phyloP scores from a whole-genome alignment of 345 rosid species.

The Syzygium jambos region DNA sequence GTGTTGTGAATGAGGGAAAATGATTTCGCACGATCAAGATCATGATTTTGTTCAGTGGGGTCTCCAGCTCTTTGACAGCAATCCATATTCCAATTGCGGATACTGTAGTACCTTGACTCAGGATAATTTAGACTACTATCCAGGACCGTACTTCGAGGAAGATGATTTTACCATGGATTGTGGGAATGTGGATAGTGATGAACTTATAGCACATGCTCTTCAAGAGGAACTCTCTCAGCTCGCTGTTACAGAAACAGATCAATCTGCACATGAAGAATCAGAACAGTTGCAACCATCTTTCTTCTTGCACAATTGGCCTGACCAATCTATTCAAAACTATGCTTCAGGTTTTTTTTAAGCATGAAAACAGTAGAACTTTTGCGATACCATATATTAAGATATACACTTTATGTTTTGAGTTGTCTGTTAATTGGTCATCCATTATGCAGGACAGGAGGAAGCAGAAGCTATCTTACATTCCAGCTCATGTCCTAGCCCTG shows the following conservation, averaged over 20 bases:
- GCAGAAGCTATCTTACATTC: constrained; percentile 28
- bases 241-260: constrained; percentile 29
- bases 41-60: constrained; percentile 56
- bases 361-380: not conserved
- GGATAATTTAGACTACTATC: constrained; percentile 28
- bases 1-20: constrained; percentile 1
- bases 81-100: constrained; percentile 36
- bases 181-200: constrained; percentile 38
- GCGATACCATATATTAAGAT: not conserved
- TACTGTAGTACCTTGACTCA: constrained; percentile 17
- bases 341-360: constrained; percentile 28
- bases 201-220: constrained; percentile 46
- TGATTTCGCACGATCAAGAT: constrained; percentile 50
- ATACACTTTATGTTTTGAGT: not conserved
- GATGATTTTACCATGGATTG: constrained; percentile 19
- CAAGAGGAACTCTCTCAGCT: constrained; percentile 65
- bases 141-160: constrained; percentile 26
- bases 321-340: constrained; percentile 23
- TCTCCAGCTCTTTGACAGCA: constrained; percentile 41
- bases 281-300: constrained; percentile 20
- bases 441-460: constrained; percentile 29
- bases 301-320: constrained; percentile 29
- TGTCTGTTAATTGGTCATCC: constrained; percentile 7
- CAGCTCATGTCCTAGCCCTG: constrained; percentile 44
- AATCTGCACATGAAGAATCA: constrained; percentile 16